Evolutionary conservation across 441 rosid genomes (phyloP), one percentile per base, ranked within the genome.

Genomic region (Populus trichocarpa): DNA sequence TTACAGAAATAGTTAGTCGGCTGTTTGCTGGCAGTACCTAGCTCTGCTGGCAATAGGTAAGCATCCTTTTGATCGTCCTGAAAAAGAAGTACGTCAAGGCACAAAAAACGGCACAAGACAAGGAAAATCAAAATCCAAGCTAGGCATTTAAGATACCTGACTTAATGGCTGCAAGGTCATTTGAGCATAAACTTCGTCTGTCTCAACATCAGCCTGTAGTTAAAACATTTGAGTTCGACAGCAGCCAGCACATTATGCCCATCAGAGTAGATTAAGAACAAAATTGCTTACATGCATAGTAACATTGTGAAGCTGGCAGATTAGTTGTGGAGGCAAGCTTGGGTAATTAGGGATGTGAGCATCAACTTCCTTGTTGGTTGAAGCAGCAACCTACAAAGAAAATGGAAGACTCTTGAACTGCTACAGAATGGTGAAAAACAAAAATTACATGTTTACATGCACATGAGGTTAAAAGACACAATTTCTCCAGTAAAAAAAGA

Each of bases 161-260:
- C 84, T 90, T 81, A 92, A 84, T 61, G 96, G 96, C 67, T 92
- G 96, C 87, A 92, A 85, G 73, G 91, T 87, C 96, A 92, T 92
- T 80, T 63, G 66, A 10, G 66, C 66, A 63, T 23, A 63, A 10
- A 63, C 66, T 63, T 46, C 57, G 20, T 46, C 57, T 46, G 57
- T 46, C 20, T 46, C 57, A 14, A 46, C 57, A 46, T 46, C 57
- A 46, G 57, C 57, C 57, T 46, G 57, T 46, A 4, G 57, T 90
- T 91, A 59, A 94, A 46, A 46, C 57, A 46, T 14, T 46, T 46
- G 20, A 64, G 67, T 26, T 23, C 28, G 23, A 64, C 28, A 0
- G 30, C 30, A 13, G 20, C 20, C 67, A 13, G 57, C 57, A 46
- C 0, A 4, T 46, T 14, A 14, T 46, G 18, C 57, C 20, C 16